Conservation (phyloP, 2,329 filamentous ascomycete species). For the Fusarium setosum region DNA sequence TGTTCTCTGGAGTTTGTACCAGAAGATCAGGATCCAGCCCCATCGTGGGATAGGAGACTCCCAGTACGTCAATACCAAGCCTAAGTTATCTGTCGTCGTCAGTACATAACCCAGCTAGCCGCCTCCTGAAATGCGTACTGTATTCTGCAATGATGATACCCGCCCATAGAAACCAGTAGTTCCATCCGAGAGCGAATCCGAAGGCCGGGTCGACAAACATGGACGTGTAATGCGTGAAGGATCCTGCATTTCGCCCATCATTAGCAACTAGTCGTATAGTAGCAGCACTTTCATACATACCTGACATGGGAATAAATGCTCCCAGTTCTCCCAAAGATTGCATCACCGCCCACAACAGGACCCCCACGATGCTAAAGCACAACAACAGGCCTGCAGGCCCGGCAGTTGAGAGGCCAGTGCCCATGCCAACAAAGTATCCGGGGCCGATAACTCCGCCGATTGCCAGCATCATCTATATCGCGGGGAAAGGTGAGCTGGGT, state of each 20-base stretch:
- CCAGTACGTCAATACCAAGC: neutral
- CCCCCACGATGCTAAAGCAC: constrained; percentile 12
- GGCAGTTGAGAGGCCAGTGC: constrained; percentile 14
- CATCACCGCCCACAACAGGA: constrained; percentile 12
- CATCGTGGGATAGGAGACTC: neutral
- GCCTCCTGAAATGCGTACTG: neutral
- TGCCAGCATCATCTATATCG: constrained; percentile 20
- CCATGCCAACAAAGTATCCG: constrained; percentile 24
- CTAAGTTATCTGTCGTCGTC: neutral
- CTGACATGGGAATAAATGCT: neutral
- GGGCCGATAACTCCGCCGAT: constrained; percentile 21
- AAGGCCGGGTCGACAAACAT: neutral
- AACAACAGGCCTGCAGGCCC: constrained; percentile 7
- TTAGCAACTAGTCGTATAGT: neutral
- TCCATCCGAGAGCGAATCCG: neutral
- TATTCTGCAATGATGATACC: neutral
- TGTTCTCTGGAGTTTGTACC: neutral
- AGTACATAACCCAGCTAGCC: rapidly evolving
- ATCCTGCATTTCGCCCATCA: neutral
- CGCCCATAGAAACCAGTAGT: neutral
- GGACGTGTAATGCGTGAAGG: neutral
- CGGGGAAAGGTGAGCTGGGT: neutral
- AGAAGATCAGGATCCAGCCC: neutral
- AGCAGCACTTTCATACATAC: neutral
- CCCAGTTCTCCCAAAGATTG: neutral